These are phyloP conservation scores for Wickerhamiella dianesei DNA, from an alignment of 805 yeast genomes.

Conservation along the genomic window DNA sequence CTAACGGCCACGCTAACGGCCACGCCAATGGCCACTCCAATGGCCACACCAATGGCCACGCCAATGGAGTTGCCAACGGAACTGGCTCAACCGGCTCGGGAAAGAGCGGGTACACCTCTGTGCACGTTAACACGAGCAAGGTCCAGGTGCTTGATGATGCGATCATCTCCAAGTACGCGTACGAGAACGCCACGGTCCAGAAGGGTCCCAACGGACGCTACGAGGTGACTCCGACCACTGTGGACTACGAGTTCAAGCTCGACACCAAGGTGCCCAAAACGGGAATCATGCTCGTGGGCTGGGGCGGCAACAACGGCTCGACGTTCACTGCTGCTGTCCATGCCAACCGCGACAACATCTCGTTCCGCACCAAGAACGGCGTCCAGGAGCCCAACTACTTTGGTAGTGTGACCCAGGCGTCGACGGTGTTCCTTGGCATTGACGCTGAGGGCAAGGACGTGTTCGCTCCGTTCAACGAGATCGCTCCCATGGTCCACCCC, in stretches of 20 bases:
- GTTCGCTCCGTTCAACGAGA: conserved; percentile 80
- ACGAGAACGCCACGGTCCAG: conserved; percentile 64
- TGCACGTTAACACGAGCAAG: conserved; percentile 44
- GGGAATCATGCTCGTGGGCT: conserved; percentile 82
- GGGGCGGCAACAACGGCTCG: conserved; percentile 95
- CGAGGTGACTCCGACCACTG: conserved; percentile 54
- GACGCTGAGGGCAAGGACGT: conserved; percentile 73
- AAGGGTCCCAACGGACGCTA: conserved; percentile 35
- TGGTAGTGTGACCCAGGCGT: conserved; percentile 89
- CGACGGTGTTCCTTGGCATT: conserved; percentile 81
- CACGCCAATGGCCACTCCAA: conserved; percentile 2
- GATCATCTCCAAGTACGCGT: conserved; percentile 45
- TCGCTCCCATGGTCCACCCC: conserved; percentile 81
- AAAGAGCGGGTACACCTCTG: conserved; percentile 31
- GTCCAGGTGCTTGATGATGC: conserved; percentile 37
- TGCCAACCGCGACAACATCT: conserved; percentile 68
- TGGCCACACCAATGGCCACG: conserved; percentile 1
- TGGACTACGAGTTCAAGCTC: conserved; percentile 73
- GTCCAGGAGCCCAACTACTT: conserved; percentile 65
- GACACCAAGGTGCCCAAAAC: conserved; percentile 71
- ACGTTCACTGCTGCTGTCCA: conserved; percentile 73
- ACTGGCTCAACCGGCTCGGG: conserved; percentile 21
- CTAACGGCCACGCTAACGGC: not conserved
- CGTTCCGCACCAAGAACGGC: conserved; percentile 75
- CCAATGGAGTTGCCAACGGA: conserved; percentile 17